Conservation (phyloP, 2,329 filamentous ascomycete species). For the Aspergillus aculeatinus region DNA sequence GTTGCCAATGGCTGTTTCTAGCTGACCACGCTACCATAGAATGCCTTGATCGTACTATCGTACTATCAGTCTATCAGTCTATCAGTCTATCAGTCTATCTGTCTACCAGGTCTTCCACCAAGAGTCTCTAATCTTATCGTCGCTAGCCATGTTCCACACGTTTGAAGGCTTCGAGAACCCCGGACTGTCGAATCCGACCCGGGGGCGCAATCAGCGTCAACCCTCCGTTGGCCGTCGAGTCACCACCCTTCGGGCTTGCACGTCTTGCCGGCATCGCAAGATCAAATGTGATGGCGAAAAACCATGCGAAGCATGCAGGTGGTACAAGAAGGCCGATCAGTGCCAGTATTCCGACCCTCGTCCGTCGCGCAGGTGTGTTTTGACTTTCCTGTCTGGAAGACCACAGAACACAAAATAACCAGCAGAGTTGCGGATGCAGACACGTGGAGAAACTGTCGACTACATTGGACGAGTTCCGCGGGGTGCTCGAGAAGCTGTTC, state of each 20-base stretch:
- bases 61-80: not conserved
- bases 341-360: conserved; percentile 81
- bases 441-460: conserved; percentile 61
- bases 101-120: not conserved
- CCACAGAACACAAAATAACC: conserved; percentile 11
- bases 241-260: conserved; percentile 58
- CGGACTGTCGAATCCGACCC: conserved; percentile 26
- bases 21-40: conserved; percentile 8
- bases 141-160: conserved; percentile 41
- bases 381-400: not conserved
- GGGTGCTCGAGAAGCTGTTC: conserved; percentile 62
- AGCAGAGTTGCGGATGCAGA: conserved; percentile 18
- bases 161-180: conserved; percentile 44
- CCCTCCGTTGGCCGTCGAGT: conserved; percentile 36
- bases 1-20: conserved; percentile 10
- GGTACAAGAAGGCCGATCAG: conserved; percentile 74
- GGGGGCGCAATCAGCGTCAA: conserved; percentile 35
- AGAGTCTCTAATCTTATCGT: not conserved
- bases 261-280: conserved; percentile 76
- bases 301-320: conserved; percentile 78
- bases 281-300: conserved; percentile 81
- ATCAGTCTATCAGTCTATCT: not conserved
- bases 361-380: conserved; percentile 69
- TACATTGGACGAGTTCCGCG: conserved; percentile 64
- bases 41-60: conserved; percentile 17